Evolutionary conservation across 2,329 filamentous ascomycete genomes (phyloP).

Genomic region (Ustulina deusta): DNA sequence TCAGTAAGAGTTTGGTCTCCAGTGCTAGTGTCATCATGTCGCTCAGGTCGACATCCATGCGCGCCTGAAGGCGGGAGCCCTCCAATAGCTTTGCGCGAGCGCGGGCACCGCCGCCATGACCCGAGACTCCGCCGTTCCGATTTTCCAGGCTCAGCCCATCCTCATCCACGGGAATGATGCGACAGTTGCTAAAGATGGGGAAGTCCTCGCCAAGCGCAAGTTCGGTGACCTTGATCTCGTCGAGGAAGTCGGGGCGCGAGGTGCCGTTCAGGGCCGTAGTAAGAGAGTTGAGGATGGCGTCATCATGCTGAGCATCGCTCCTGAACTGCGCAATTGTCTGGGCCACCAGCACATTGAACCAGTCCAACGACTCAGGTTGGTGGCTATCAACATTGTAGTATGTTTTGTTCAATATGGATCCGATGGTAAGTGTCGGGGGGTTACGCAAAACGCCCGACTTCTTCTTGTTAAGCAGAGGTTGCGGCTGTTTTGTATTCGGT

Average conservation of each 20-base stretch:
- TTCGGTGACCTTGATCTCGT: slow-evolving; percentile 93
- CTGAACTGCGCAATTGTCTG: slow-evolving; percentile 97
- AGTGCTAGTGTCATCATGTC: slow-evolving; percentile 95
- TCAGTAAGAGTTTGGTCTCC: slow-evolving; percentile 92
- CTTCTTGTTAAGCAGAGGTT: slow-evolving; percentile 68
- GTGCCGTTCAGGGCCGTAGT: slow-evolving; percentile 89
- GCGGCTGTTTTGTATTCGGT: slow-evolving; percentile 53
- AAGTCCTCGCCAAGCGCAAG: slow-evolving; percentile 96
- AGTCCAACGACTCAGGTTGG: slow-evolving; percentile 95
- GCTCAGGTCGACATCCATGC: slow-evolving; percentile 96
- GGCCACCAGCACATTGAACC: slow-evolving; percentile 98
- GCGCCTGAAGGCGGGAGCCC: slow-evolving; percentile 85
- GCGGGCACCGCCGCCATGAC: slow-evolving; percentile 64
- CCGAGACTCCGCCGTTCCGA: slow-evolving; percentile 39
- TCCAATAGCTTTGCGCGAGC: slow-evolving; percentile 60
- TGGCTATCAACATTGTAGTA: slow-evolving; percentile 97
- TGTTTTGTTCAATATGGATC: slow-evolving; percentile 93
- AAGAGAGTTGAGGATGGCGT: slow-evolving; percentile 86
- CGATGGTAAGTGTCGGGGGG: slow-evolving; percentile 84
- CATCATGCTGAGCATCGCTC: slow-evolving; percentile 90
- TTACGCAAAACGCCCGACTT: slow-evolving; percentile 79
- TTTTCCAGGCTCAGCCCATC: slow-evolving; percentile 72
- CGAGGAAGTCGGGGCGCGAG: slow-evolving; percentile 88
- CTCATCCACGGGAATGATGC: slow-evolving; percentile 90
- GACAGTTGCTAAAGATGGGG: slow-evolving; percentile 97